Conservation (phyloP, 176 grass and related monocot species). For the Phyllostachys edulis region DNA sequence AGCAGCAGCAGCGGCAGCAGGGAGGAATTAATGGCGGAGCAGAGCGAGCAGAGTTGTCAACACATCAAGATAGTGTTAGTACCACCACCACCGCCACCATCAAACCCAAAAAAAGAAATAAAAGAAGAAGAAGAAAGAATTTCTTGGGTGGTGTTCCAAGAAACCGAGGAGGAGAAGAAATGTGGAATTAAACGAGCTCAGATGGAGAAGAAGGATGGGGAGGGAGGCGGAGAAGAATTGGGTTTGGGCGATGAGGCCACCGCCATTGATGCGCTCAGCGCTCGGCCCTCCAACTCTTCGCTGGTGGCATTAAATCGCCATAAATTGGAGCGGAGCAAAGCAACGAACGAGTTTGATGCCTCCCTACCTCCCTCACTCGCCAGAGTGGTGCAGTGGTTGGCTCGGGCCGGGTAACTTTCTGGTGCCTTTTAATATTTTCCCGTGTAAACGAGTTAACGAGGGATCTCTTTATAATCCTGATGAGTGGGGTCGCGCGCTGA, state of each 20-base stretch:
- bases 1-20: not conserved
- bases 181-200: not conserved
- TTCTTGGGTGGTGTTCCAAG: not conserved
- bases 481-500: fast-evolving
- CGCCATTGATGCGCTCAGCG: slow-evolving; percentile 11
- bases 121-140: not conserved
- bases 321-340: slow-evolving; percentile 58
- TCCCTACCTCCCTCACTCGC: not conserved
- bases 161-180: not conserved
- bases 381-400: slow-evolving; percentile 46
- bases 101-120: not conserved
- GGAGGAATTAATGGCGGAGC: slow-evolving; percentile 26
- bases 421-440: not conserved
- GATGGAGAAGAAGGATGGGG: not conserved
- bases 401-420: slow-evolving; percentile 25
- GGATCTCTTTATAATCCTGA: fast-evolving
- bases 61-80: not conserved
- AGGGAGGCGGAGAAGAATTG: not conserved
- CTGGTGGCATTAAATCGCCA: slow-evolving; percentile 69
- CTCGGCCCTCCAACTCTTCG: slow-evolving; percentile 27
- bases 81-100: not conserved
- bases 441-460: too few species aligned
- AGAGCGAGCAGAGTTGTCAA: slow-evolving; percentile 29
- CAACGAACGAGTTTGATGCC: slow-evolving; percentile 17
- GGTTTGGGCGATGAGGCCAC: not conserved